These are phyloP conservation scores for Colletotrichum liaoningense DNA, from an alignment of 2,329 filamentous ascomycete genomes.

Conservation along the genomic window DNA sequence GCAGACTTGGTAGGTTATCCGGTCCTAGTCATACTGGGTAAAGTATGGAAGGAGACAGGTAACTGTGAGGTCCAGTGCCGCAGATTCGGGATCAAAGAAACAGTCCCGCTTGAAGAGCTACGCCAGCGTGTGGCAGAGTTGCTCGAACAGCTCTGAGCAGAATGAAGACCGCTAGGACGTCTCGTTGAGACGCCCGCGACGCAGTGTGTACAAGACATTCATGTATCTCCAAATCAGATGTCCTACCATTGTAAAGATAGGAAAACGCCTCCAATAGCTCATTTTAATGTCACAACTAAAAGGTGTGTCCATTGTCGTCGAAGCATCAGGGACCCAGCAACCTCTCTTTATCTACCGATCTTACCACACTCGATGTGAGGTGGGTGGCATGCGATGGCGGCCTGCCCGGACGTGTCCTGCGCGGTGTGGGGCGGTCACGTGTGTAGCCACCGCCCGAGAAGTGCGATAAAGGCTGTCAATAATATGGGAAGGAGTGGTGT, in stretches of 20 bases:
- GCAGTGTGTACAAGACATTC: neutral
- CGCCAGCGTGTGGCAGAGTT: conserved; percentile 56
- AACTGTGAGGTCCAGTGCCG: conserved; percentile 85
- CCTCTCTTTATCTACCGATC: no score
- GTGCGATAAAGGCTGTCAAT: neutral
- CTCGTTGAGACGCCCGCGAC: neutral
- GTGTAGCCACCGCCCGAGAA: neutral
- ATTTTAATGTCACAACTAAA: neutral
- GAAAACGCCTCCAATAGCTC: neutral
- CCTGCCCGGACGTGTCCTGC: neutral
- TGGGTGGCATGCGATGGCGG: neutral
- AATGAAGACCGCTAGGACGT: neutral
- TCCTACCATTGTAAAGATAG: neutral
- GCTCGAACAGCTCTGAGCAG: conserved; percentile 60
- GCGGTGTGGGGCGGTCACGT: neutral
- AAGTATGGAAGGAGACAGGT: conserved; percentile 68
- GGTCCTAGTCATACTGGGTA: conserved; percentile 82
- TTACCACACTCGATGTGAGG: neutral
- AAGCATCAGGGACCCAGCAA: no score
- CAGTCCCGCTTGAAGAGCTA: conserved; percentile 64
- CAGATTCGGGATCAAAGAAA: conserved; percentile 70
- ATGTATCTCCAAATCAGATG: neutral
- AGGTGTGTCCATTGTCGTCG: no score
- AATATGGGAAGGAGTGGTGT: neutral
- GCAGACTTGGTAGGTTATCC: conserved; percentile 92